Base-by-base conservation (phyloP, 2,329 filamentous ascomycete species). In the Ambrosiella beaveri region DNA sequence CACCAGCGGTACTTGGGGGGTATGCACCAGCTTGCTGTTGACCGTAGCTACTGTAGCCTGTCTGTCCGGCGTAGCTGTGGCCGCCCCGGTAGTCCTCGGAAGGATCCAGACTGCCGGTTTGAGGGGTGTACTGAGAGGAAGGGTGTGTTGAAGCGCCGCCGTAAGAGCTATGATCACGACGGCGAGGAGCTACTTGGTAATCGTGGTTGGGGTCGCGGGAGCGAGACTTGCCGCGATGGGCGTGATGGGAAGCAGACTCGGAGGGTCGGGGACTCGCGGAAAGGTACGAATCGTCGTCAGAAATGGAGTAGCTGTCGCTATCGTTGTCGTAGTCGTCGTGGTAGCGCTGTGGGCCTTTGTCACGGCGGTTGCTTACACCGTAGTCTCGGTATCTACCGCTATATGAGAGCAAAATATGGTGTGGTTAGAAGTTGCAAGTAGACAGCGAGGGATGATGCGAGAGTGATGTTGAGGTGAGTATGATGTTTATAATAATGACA, bases 31-130 rank as follows among this genome's bases (percentile, higher is more conserved):
- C 45, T 35, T 15, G 27, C 27, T 19, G 45, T 40, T 35, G 57
- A 57, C 51, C 39, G 56, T 37, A 61, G 11, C 19, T 35, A 37
- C 45, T 37, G 37, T 38, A 35, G n/a, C 15, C 56, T 17, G 45
- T 45, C 44, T 61, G 59, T n/a, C 36, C 15, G n/a, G 44, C 55
- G 19, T 49, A 50, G 15, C 65, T 68, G 69, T 71, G 75, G 52
- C 52, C 27, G 73, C 69, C 72, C 64, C 65, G 68, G 62, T 71
- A 69, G 66, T 86, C 81, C 27, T 86, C 81, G 17, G 74, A 74
- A 40, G 77, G 77, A 67, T 85, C 84, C 72, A 78, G 74, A 67
- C 77, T 85, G 72, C 80, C 78, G 58, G 79, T 73, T 63, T 75
- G 44, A 35, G 56, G 73, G 62, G 73, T 72, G 63, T 77, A 76